phyloP scores from a whole-genome alignment of 2,329 filamentous ascomycete species.

The Cytospora piceae region DNA sequence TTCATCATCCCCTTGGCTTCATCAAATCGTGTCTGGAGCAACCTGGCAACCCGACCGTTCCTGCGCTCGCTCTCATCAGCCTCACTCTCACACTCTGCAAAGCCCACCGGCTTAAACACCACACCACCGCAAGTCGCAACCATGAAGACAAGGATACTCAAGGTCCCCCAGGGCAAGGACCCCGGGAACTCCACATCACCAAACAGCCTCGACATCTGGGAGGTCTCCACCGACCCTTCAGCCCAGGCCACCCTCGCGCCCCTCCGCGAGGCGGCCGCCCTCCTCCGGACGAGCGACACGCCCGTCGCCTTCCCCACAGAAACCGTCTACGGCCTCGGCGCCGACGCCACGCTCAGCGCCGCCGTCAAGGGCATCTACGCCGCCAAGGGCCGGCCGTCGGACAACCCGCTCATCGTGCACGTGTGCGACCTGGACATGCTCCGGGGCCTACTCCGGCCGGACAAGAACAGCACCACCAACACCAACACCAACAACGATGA shows the following conservation, averaged over 20 bases:
- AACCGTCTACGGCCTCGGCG: slow-evolving; percentile 96
- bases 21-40: background rate
- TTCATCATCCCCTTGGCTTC: slow-evolving; percentile 1
- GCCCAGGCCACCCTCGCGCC: slow-evolving; percentile 40
- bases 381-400: slow-evolving; percentile 86
- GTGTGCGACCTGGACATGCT: slow-evolving; percentile 81
- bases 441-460: slow-evolving; percentile 57
- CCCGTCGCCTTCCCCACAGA: slow-evolving; percentile 97
- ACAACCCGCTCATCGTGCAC: slow-evolving; percentile 96
- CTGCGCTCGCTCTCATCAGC: slow-evolving; percentile 19
- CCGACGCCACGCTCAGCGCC: slow-evolving; percentile 83
- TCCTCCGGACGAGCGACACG: slow-evolving; percentile 66
- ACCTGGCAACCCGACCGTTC: slow-evolving; percentile 2
- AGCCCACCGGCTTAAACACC: slow-evolving; percentile 6
- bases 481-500: slow-evolving; percentile 29
- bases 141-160: slow-evolving; percentile 37
- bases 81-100: slow-evolving; percentile 19
- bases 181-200: slow-evolving; percentile 19
- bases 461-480: background rate
- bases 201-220: slow-evolving; percentile 47
- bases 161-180: slow-evolving; percentile 33
- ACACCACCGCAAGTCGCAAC: slow-evolving; percentile 9
- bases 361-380: slow-evolving; percentile 91
- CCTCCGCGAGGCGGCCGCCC: slow-evolving; percentile 67
- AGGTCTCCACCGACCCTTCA: slow-evolving; percentile 36